Percentiles rank a stretch among this genome's conserved stretches.
phyloP scores from a whole-genome alignment of 1,284 basidiomycete species.

The Trichosporon faecale region DNA sequence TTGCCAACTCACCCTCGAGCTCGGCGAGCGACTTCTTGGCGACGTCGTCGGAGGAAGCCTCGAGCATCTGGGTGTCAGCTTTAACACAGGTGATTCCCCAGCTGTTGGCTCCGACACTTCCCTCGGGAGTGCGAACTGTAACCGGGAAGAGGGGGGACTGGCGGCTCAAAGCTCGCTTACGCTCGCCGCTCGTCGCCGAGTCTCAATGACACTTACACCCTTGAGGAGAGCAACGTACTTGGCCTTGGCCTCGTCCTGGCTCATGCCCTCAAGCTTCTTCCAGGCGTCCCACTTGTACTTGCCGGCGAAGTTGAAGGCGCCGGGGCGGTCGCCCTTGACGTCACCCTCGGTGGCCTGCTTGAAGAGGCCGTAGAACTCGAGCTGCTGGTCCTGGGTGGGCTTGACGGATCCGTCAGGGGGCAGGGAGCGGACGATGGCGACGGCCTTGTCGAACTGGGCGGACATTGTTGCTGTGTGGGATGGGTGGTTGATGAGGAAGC shows the following conservation, averaged over 20 bases:
- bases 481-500: background rate
- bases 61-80: constrained; percentile 57
- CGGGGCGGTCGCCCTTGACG: constrained; percentile 44
- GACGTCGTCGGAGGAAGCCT: constrained; percentile 57
- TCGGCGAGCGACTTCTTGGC: constrained; percentile 61
- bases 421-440: constrained; percentile 62
- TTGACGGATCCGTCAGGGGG: constrained; percentile 78
- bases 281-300: constrained; percentile 69
- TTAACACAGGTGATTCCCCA: no score
- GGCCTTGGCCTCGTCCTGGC: constrained; percentile 66
- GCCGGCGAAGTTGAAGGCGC: constrained; percentile 51
- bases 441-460: constrained; percentile 64
- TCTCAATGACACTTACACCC: constrained; percentile 58
- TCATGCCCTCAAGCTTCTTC: constrained; percentile 67
- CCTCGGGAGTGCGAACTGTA: no score
- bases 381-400: constrained; percentile 70
- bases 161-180: constrained; percentile 2
- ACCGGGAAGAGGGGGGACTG: background rate
- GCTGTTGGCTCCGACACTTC: no score
- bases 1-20: constrained; percentile 56
- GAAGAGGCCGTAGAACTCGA: constrained; percentile 87
- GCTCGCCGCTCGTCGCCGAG: constrained; percentile 4
- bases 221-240: constrained; percentile 72
- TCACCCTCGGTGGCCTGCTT: constrained; percentile 81
- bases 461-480: constrained; percentile 14